Evolutionary conservation across 305 asterid species (phyloP), one percentile per base, ranked within the genome.

Genomic region (Fraxinus floribunda): DNA sequence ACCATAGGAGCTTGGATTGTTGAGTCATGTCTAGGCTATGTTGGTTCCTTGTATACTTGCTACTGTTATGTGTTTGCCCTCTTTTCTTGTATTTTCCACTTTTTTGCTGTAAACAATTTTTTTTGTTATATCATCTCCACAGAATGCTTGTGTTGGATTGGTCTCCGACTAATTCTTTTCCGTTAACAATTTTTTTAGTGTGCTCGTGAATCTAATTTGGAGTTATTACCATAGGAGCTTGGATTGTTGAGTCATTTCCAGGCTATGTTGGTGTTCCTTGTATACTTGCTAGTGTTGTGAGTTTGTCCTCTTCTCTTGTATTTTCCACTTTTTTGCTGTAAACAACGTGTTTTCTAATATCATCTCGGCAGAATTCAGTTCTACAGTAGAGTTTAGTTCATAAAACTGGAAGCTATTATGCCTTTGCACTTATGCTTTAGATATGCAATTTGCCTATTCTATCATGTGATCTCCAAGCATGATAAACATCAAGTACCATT

Each of bases 1-100:
- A 32, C 44, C 36, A 0, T 74, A 18, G 9, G 62, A 75, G 78
- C 62, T 75, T 3, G 44, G 24, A 20, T 39, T 13, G 11, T 26
- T 13, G 8, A 30, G 52, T 26, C 5, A 5, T 39, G 62, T 39
- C 9, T 29, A 1, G 16, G 46, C 11, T 78, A 36, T 20, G 29
- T 62, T 62, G 60, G 81, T 62, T 78, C 60, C 5, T n/a, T 15
- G 62, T 38, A 24, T 29, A 62, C 64, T 35, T 64, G 62, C 7
- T 22, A 13, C 64, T 62, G 32, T 34, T 38, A 3, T 60, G 75
- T 78, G 81, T 34, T 9, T 20, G 81, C 62, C 15, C 16, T 78
- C 29, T 22, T 78, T 78, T 62, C 75, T 78, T 78, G 81, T 60
- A 36, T 60, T 62, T 78, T 72, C 13, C 60, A 73, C 52, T 15